Evolutionary conservation across 2,329 filamentous ascomycete genomes (phyloP), one percentile per base, ranked within the genome.

Genomic region (Plectosphaerella sp.): DNA sequence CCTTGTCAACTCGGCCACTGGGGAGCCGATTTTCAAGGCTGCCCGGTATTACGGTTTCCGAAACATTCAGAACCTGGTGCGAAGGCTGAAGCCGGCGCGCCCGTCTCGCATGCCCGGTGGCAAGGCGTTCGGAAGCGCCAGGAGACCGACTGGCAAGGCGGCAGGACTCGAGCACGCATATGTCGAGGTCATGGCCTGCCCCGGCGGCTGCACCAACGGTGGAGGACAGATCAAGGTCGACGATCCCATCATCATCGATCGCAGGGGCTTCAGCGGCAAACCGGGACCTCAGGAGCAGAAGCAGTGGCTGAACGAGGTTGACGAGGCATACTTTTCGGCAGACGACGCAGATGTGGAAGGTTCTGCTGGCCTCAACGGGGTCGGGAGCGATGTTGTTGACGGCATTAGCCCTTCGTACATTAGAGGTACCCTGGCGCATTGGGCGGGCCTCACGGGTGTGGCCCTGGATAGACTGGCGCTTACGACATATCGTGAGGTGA

Each of bases 161-260:
- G 66, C 69, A 16, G 69, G 72, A 5, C 70, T 81, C 7, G 90
- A 96, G 36, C 92, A 92, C 67, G 81, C 88, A n/a, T 97, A 96
- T 69, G 89, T 97, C 25, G 94, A 99, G 71, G 94, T 99, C 53
- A 99, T 99, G 94, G 94, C 94, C 14, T 99, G 94, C 68, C 94
- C 94, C 0, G 94, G 94, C n/a, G 94, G 94, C 3, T 99, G 94
- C 72, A 99, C 94, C 51, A 99, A 99, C 62, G 94, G 94, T 2
- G 94, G 94, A 37, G 94, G 94, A 1, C 94, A 99, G 73, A 86
- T 99, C 66, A 96, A 96, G 65, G 83, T 90, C 24, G 89, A 91
- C 50, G 94, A 97, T 66, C 83, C 88, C 7, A 72, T 83, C 12
- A 71, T 86, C 10, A 62, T 76, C 42, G 76, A 77, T 55, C 75